phyloP scores from a whole-genome alignment of 805 yeast genomes.

The Saturnispora sekii region DNA sequence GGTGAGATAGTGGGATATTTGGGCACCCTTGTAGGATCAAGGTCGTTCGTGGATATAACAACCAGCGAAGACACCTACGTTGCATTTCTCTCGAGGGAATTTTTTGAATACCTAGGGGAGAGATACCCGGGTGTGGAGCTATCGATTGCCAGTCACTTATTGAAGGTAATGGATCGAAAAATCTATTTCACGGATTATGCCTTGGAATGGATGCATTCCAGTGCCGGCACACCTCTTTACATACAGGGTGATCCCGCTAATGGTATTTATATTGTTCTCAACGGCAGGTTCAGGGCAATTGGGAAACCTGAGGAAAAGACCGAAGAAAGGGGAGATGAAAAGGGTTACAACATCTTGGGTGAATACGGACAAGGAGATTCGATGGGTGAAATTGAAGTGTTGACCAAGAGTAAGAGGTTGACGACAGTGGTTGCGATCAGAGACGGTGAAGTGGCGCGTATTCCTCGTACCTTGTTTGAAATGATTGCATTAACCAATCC shows the following conservation, averaged over 20 bases:
- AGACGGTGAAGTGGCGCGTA: conserved; percentile 88
- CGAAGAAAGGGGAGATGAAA: conserved; percentile 14
- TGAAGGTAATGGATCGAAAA: conserved; percentile 55
- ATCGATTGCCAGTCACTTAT: conserved; percentile 65
- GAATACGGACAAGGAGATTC: conserved; percentile 94
- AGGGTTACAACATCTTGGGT: conserved; percentile 36
- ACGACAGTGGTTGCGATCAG: conserved; percentile 74
- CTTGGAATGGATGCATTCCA: conserved; percentile 85
- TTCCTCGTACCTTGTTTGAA: conserved; percentile 85
- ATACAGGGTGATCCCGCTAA: conserved; percentile 81
- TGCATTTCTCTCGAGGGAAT: conserved; percentile 58
- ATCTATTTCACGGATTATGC: conserved; percentile 79
- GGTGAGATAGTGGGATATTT: conserved; percentile 89
- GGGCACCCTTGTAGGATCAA: conserved; percentile 69
- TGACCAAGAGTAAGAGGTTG: conserved; percentile 66
- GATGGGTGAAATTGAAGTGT: conserved; percentile 89
- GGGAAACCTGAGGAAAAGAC: conserved; percentile 8
- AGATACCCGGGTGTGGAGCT: conserved; percentile 66
- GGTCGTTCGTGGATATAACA: conserved; percentile 62
- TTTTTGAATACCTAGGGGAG: conserved; percentile 60
- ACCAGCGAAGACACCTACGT: conserved; percentile 56
- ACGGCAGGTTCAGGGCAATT: conserved; percentile 75
- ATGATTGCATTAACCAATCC: conserved; percentile 78
- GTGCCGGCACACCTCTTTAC: conserved; percentile 76
- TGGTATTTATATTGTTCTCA: conserved; percentile 81